Percentiles rank a stretch among this genome's conserved stretches.
Evolutionary conservation across 2,329 filamentous ascomycete species (phyloP).

Genomic region (Trematosphaeria pertusa): DNA sequence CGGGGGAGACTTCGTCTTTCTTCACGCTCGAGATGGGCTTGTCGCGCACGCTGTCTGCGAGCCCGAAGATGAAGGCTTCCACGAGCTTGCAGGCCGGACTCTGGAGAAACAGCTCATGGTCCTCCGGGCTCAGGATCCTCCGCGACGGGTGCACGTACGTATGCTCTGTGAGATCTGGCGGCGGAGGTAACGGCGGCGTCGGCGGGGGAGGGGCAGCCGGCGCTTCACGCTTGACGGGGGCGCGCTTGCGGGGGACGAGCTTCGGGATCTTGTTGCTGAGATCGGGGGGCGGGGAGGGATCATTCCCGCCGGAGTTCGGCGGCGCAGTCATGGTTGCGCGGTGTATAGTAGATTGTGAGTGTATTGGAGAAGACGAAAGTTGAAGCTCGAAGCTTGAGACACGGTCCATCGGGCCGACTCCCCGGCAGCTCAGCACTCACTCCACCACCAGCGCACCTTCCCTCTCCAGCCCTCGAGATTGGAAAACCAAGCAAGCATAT

Average conservation of each 20-base stretch:
- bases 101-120: slow-evolving; percentile 81
- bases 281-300: slow-evolving; percentile 24
- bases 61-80: slow-evolving; percentile 81
- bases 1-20: slow-evolving; percentile 64
- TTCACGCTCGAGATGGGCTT: slow-evolving; percentile 68
- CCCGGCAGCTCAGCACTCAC: background rate
- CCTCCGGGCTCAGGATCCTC: slow-evolving; percentile 79
- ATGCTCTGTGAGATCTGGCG: slow-evolving; percentile 67
- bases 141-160: slow-evolving; percentile 72
- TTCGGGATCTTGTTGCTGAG: slow-evolving; percentile 41
- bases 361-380: background rate
- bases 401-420: background rate
- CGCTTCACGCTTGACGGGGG: slow-evolving; percentile 25
- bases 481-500: too few species aligned
- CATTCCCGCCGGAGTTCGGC: too few species aligned
- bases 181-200: slow-evolving; percentile 75
- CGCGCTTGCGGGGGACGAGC: slow-evolving; percentile 44
- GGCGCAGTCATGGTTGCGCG: slow-evolving; percentile 9
- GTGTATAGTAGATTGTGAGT: background rate
- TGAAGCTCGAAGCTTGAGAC: background rate
- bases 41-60: slow-evolving; percentile 81
- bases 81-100: slow-evolving; percentile 80
- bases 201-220: slow-evolving; percentile 67
- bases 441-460: too few species aligned
- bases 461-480: too few species aligned